Conservation (phyloP, 768 basidiomycete species). For the Candolleomyces aberdarensis region DNA sequence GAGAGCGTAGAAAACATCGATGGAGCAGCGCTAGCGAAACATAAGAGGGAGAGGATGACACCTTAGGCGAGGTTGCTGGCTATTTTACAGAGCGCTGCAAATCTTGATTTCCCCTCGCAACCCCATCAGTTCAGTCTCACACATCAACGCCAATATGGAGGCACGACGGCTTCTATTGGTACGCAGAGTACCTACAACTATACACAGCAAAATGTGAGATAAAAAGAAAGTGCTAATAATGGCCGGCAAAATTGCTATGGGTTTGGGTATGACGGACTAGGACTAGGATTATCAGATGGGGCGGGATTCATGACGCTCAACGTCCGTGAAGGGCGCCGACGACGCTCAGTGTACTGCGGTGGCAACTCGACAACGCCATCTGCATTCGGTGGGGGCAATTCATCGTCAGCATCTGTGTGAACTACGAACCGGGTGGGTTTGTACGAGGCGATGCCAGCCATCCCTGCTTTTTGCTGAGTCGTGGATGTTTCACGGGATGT, state of each 20-base stretch:
- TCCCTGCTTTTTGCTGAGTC: slow-evolving; percentile 49
- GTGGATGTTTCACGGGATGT: slow-evolving; percentile 26
- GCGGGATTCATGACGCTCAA: slow-evolving; percentile 2
- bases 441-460: slow-evolving; percentile 44
- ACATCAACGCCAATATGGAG: neutral
- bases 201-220: neutral
- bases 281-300: neutral
- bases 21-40: slow-evolving; percentile 5
- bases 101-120: neutral
- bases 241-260: neutral
- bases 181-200: neutral
- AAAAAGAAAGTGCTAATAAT: neutral
- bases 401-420: slow-evolving; percentile 69
- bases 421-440: slow-evolving; percentile 56
- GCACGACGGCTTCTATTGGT: no score
- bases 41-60: slow-evolving; percentile 8
- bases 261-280: neutral
- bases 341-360: slow-evolving; percentile 63
- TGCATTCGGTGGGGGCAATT: slow-evolving; percentile 35
- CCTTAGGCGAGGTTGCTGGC: neutral
- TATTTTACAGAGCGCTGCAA: slow-evolving; percentile 2
- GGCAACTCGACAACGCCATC: slow-evolving; percentile 70
- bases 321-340: slow-evolving; percentile 19
- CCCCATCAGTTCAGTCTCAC: neutral
- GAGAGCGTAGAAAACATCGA: neutral